phyloP scores from a whole-genome alignment of 495 filamentous ascomycete species.

The Hypoxylon trugodes region DNA sequence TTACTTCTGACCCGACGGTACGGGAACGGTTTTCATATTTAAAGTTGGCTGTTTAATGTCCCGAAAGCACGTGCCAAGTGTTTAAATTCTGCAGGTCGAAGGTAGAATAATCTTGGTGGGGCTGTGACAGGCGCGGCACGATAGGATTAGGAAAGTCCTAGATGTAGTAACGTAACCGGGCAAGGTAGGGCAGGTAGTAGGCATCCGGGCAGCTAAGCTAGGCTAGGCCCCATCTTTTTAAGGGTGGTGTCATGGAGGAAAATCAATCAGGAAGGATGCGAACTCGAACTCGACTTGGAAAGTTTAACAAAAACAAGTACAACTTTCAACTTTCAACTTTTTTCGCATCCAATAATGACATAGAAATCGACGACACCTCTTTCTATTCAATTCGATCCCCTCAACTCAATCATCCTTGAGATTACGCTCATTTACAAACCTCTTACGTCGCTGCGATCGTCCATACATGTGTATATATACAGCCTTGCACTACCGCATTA shows the following conservation, averaged over 20 bases:
- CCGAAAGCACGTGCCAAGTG: constrained; percentile 32
- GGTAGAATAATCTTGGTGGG: constrained; percentile 24
- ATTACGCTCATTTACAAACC: constrained; percentile 22
- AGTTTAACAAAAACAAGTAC: constrained; percentile 5
- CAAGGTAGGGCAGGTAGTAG: no score
- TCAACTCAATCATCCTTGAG: constrained; percentile 9
- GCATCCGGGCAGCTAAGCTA: no score
- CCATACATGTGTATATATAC: constrained; percentile 27
- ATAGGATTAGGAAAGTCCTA: constrained; percentile 20
- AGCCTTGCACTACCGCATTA: no score
- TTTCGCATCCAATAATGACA: constrained; percentile 28
- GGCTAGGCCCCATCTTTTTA: background rate
- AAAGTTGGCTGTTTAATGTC: constrained; percentile 13
- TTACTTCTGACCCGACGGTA: constrained; percentile 25
- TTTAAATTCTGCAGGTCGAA: constrained; percentile 11
- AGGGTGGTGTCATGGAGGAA: constrained; percentile 27
- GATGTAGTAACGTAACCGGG: no score
- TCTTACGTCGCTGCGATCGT: constrained; percentile 27
- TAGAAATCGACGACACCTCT: constrained; percentile 11
- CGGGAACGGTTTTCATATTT: constrained; percentile 20
- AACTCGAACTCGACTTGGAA: constrained; percentile 14
- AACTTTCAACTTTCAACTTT: constrained; percentile 7
- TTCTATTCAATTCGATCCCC: constrained; percentile 9
- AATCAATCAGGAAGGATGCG: background rate
- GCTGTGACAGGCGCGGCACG: constrained; percentile 22